phyloP scores from a whole-genome alignment of 78 protist species.

The Chrysochromulina parva region DNA sequence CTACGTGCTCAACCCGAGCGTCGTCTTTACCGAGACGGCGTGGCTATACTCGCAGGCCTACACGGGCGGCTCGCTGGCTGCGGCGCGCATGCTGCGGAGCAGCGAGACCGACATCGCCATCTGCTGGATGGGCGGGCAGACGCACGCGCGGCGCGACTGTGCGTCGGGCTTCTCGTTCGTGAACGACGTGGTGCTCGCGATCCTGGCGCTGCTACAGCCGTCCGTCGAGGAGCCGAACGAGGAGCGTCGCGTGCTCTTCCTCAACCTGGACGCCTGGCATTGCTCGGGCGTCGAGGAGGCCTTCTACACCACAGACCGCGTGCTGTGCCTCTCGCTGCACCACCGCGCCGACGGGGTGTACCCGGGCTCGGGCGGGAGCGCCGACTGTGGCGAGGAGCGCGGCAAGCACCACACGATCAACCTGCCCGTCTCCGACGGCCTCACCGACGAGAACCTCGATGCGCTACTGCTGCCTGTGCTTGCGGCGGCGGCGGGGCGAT shows the following conservation, averaged over 20 bases:
- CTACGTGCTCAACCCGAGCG: background rate
- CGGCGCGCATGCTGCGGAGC: background rate
- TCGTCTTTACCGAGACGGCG: constrained; percentile 8
- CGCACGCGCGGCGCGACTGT: constrained; percentile 14
- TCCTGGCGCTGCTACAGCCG: background rate
- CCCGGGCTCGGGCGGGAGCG: constrained; percentile 1
- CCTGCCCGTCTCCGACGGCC: background rate
- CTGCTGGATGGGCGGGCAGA: background rate
- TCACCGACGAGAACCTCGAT: background rate
- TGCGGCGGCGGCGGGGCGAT: background rate
- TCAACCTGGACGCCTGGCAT: background rate
- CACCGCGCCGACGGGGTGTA: background rate
- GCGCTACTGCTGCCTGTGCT: background rate
- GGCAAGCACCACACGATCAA: background rate
- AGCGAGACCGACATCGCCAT: background rate
- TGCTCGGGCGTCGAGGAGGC: constrained; percentile 9
- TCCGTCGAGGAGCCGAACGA: too few relatives aligned
- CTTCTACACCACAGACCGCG: constrained; percentile 20
- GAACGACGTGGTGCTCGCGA: background rate
- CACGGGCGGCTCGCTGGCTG: background rate
- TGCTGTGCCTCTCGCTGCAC: background rate
- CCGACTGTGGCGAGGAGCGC: background rate
- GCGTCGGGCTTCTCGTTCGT: constrained; percentile 17
- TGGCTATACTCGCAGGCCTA: background rate
- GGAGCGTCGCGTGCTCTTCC: background rate